Percentiles rank a stretch among this genome's conserved stretches.
Evolutionary conservation across 257 asterid genomes (phyloP).

Genomic region (Solanum commersonii): DNA sequence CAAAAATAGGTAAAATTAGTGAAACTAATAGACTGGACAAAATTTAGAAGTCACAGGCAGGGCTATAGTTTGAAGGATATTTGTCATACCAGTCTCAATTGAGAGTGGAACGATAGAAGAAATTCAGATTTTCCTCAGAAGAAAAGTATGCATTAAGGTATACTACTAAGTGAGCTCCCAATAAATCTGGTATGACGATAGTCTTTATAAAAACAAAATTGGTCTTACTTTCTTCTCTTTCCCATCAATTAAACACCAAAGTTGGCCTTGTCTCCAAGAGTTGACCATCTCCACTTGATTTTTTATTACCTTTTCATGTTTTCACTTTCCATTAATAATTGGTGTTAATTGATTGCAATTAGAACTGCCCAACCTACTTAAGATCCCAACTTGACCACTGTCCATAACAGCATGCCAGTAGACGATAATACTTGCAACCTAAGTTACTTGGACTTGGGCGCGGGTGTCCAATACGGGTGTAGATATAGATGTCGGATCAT

Average conservation of each 20-base stretch:
- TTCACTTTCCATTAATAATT: not conserved
- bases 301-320: not conserved
- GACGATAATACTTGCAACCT: not conserved
- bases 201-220: not conserved
- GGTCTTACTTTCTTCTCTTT: not conserved
- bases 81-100: not conserved
- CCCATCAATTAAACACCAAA: not conserved
- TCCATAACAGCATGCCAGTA: not conserved
- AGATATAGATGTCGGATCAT: not conserved
- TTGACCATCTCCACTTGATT: not conserved
- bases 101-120: not conserved
- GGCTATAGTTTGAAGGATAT: not conserved
- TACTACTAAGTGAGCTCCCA: not conserved
- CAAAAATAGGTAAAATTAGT: slow-evolving; percentile 12
- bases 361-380: not conserved
- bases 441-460: not conserved
- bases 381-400: not conserved
- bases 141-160: not conserved
- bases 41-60: not conserved
- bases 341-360: not conserved
- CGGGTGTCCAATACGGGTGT: not conserved
- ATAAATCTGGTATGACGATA: not conserved
- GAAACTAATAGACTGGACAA: not conserved
- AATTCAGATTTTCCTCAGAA: not conserved
- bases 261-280: not conserved